Evolutionary conservation across 2,329 filamentous ascomycete species (phyloP).

Genomic region (Rutstroemia sp.): DNA sequence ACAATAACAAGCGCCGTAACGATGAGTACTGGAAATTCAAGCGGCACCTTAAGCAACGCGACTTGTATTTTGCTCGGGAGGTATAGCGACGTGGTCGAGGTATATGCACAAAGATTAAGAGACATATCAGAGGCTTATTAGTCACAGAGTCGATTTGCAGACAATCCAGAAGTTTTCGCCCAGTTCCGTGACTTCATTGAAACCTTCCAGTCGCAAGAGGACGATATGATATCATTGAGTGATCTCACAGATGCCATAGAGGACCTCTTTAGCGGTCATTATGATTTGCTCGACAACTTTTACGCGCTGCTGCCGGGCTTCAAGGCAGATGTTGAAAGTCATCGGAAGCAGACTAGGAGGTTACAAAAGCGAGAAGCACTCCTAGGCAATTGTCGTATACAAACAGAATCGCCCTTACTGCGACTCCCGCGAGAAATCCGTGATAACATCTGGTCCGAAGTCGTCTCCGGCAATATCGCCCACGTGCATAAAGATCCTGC

Average conservation of each 20-base stretch:
- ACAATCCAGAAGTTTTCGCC: neutral
- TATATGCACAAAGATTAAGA: neutral
- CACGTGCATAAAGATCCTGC: conserved; percentile 9
- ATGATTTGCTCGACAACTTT: neutral
- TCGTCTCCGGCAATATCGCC: conserved; percentile 9
- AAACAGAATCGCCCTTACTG: conserved; percentile 5
- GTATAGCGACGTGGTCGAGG: neutral
- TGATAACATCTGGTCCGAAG: conserved; percentile 15
- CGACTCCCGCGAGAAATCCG: conserved; percentile 14
- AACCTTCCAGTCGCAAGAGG: neutral
- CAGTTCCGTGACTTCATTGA: neutral
- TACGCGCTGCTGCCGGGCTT: neutral
- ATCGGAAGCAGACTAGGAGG: neutral
- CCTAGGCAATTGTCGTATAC: neutral
- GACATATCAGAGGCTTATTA: neutral
- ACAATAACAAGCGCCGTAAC: too few species aligned
- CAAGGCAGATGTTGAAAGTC: neutral
- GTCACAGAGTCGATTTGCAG: neutral
- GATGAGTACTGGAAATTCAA: too few species aligned
- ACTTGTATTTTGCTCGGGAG: neutral
- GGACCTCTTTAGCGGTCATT: neutral
- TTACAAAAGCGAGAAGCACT: neutral
- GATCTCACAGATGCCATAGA: neutral
- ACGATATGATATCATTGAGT: neutral
- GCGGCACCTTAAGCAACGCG: too few species aligned